These are phyloP conservation scores for Colletotrichum tamarilloi DNA, from an alignment of 2,329 filamentous ascomycete genomes.

Conservation along the genomic window DNA sequence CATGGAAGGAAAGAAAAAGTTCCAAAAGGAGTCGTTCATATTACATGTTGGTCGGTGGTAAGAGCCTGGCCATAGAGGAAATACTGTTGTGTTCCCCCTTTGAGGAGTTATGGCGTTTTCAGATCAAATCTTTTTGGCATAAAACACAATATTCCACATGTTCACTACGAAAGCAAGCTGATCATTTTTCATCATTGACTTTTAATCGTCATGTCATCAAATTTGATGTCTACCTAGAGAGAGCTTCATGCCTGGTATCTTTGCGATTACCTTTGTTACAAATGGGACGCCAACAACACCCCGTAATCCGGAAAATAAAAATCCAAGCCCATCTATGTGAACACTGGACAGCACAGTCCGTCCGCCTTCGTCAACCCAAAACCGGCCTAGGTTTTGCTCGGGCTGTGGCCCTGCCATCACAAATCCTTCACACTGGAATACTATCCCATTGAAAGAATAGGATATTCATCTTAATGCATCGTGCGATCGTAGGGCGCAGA, in stretches of 20 bases:
- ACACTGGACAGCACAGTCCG: constrained; percentile 19
- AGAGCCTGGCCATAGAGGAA: constrained; percentile 23
- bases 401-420: constrained; percentile 11
- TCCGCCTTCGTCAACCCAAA: neutral
- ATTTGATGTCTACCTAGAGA: constrained; percentile 34
- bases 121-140: neutral
- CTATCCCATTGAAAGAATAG: neutral
- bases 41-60: constrained; percentile 10
- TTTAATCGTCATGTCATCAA: constrained; percentile 30
- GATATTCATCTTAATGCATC: constrained; percentile 11
- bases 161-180: constrained; percentile 1
- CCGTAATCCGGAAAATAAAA: constrained; percentile 26
- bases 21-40: neutral
- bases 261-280: constrained; percentile 38
- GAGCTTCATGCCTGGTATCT: constrained; percentile 35
- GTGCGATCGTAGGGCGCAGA: constrained; percentile 65
- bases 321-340: constrained; percentile 32
- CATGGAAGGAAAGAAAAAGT: neutral
- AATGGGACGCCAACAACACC: constrained; percentile 41
- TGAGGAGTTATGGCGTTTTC: constrained; percentile 31
- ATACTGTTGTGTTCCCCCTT: neutral
- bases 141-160: constrained; percentile 10
- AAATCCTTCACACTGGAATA: neutral
- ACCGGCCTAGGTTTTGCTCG: neutral
- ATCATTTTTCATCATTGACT: neutral